Base-by-base conservation (phyloP, 495 filamentous ascomycete genomes). In the Penicillium diatomitis region DNA sequence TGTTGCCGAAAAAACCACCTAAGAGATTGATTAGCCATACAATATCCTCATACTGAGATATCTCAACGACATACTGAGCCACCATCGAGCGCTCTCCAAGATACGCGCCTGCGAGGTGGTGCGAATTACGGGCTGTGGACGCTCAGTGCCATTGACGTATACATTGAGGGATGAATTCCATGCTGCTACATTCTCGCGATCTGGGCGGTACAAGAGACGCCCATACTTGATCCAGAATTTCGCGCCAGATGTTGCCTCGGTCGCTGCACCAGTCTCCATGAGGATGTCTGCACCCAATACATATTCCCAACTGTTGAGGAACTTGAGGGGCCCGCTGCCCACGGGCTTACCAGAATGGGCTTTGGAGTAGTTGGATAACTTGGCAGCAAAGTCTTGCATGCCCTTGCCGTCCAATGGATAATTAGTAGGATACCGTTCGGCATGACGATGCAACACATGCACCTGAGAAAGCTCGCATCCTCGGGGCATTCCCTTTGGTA, bases 401-500 rank as follows among this genome's bases (percentile, higher is more conserved):
- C 72, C 72, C 27, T 43, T 56, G 8, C 70, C 73, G 50, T 80
- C 75, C 20, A 74, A 63, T 3, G 52, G 55, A 36, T 53, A 55
- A 31, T 55, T 32, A 0, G 68, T 73, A 0, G 73, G 73, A 41
- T 74, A 78, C 20, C 74, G 68, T 48, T 80, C 66, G 2, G 74
- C 74, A 56, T 79, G 76, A 31, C 76, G 66, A 47, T 78, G 76
- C 8, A 80, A 59, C 29, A 65, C 57, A 41, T 75, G 71, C 10
- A 62, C 74, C 44, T 77, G 74, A 48, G 76, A 73, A 34, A 79
- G 49, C 32, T 78, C 74, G 56, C 76, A 80, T 32, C 73, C 75
- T 32, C 62, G 52, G 0, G 76, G 75, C 32, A 77, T 54, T 12
- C 76, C 76, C 9, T 71, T 70, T 28, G 75, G 65, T 1, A 71